Evolutionary conservation across 2,329 filamentous ascomycete genomes (phyloP).

Genomic region (Coleophoma eucalyptorum): DNA sequence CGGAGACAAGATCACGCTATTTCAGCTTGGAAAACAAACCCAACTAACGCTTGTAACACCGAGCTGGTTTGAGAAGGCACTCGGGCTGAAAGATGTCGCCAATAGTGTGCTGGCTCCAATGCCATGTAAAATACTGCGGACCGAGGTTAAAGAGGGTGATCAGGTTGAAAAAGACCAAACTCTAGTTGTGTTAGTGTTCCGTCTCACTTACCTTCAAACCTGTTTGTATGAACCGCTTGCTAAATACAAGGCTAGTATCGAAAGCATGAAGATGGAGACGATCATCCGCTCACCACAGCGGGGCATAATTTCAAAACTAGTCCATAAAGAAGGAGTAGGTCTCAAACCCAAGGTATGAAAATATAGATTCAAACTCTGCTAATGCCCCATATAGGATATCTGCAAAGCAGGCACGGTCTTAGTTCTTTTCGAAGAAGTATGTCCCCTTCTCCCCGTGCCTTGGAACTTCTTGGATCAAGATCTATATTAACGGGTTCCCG

Average conservation of each 20-base stretch:
- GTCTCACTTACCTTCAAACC: too few relatives aligned
- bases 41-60: slow-evolving; percentile 58
- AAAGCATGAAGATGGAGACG: slow-evolving; percentile 90
- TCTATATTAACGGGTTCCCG: too few relatives aligned
- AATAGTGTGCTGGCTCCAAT: slow-evolving; percentile 90
- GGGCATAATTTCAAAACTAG: slow-evolving; percentile 67
- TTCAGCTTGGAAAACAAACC: slow-evolving; percentile 63
- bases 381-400: slow-evolving; percentile 53
- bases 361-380: slow-evolving; percentile 5
- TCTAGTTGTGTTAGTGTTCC: slow-evolving; percentile 67
- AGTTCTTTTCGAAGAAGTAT: slow-evolving; percentile 62
- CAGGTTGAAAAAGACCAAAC: slow-evolving; percentile 80
- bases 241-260: slow-evolving; percentile 50
- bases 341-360: slow-evolving; percentile 5
- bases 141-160: slow-evolving; percentile 81
- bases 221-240: too few relatives aligned
- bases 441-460: background rate
- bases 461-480: too few relatives aligned
- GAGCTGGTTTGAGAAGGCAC: slow-evolving; percentile 80
- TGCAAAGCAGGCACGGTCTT: slow-evolving; percentile 74
- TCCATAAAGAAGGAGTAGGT: slow-evolving; percentile 71
- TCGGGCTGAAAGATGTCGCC: slow-evolving; percentile 74
- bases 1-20: slow-evolving; percentile 65
- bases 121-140: slow-evolving; percentile 93
- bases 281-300: slow-evolving; percentile 74